Evolutionary conservation across 2,329 filamentous ascomycete genomes (phyloP).

Genomic region (Trichoderma sp.): DNA sequence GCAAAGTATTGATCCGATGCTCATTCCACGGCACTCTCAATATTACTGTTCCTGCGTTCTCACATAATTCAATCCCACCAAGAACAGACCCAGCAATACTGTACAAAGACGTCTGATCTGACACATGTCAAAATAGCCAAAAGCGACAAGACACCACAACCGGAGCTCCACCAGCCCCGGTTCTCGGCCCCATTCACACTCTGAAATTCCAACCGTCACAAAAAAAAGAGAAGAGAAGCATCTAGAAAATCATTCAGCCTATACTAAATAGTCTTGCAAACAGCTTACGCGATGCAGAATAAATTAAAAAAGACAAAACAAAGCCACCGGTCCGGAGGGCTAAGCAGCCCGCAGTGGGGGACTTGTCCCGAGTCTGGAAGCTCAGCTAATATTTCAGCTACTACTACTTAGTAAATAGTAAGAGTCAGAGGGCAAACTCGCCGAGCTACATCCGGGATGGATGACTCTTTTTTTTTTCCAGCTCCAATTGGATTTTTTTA

Average conservation of each 20-base stretch:
- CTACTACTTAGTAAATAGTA: not conserved
- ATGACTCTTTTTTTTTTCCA: not conserved
- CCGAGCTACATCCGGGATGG: slow-evolving; percentile 5
- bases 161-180: not conserved
- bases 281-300: not conserved
- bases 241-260: not conserved
- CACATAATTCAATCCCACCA: not conserved
- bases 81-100: not conserved
- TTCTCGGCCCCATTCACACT: not conserved
- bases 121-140: not conserved
- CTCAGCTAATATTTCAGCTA: not conserved
- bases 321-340: not conserved
- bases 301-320: too few species aligned
- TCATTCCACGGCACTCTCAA: not conserved
- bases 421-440: slow-evolving; percentile 9
- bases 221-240: not conserved
- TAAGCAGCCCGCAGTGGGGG: slow-evolving; percentile 3
- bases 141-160: not conserved
- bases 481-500: not conserved
- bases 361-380: not conserved
- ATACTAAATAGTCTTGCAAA: not conserved
- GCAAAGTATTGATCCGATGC: not conserved
- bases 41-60: not conserved
- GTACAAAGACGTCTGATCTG: not conserved
- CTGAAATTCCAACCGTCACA: not conserved